Evolutionary conservation across 208 protist genomes (phyloP).

Genomic region (Trypanosoma melophagium): DNA sequence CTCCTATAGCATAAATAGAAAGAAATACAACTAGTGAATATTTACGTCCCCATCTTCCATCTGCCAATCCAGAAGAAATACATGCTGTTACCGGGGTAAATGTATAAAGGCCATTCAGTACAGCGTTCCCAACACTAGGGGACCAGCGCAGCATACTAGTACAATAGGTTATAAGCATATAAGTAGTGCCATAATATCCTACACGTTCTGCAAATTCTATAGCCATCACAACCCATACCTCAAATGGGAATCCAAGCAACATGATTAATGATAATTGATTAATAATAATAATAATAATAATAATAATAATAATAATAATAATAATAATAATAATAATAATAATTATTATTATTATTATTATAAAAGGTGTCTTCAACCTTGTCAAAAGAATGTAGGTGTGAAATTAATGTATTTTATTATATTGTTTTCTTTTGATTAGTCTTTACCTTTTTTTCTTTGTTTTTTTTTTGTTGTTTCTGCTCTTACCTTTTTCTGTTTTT

Average conservation of each 20-base stretch:
- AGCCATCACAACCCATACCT: constrained; percentile 46
- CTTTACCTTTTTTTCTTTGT: too few relatives aligned
- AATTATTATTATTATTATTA: too few relatives aligned
- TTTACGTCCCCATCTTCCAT: constrained; percentile 43
- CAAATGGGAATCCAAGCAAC: constrained; percentile 32
- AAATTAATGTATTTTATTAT: too few relatives aligned
- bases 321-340: background rate
- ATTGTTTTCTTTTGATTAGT: too few relatives aligned
- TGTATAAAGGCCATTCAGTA: constrained; percentile 58
- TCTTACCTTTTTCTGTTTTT: too few relatives aligned
- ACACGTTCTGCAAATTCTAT: constrained; percentile 68
- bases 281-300: background rate
- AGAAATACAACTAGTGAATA: constrained; percentile 35
- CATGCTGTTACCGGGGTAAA: constrained; percentile 49
- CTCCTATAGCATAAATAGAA: constrained; percentile 32
- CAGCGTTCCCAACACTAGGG: constrained; percentile 34
- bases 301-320: background rate
- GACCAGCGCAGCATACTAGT: constrained; percentile 51
- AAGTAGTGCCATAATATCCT: constrained; percentile 63
- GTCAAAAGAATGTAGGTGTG: too few relatives aligned
- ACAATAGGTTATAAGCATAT: constrained; percentile 70
- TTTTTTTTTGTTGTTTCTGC: too few relatives aligned
- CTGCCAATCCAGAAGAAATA: constrained; percentile 51
- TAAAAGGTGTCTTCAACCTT: too few relatives aligned
- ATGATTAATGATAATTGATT: background rate